A percentile compares a stretch with the other conserved stretches of the same genome.
phyloP scores from a whole-genome alignment of 768 basidiomycete species.

The Suillus subluteus region DNA sequence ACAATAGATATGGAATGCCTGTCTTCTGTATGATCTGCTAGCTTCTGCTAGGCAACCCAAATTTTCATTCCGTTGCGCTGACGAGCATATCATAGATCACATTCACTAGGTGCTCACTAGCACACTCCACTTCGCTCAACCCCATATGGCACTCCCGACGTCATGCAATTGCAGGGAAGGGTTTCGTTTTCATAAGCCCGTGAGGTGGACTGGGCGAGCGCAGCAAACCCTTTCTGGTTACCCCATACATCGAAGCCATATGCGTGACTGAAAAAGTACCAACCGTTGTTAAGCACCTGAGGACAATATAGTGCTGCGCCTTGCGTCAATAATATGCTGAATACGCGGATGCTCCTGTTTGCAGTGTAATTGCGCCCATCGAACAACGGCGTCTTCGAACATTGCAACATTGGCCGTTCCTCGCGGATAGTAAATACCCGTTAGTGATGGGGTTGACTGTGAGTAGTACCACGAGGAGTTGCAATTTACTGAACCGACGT shows the following conservation, averaged over 20 bases:
- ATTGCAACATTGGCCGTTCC: neutral
- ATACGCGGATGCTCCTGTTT: neutral
- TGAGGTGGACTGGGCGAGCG: neutral
- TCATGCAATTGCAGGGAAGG: neutral
- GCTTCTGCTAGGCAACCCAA: neutral
- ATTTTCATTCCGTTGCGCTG: neutral
- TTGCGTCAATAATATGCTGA: neutral
- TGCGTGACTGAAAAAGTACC: neutral
- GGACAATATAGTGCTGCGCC: neutral
- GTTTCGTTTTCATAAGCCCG: slow-evolving; percentile 6
- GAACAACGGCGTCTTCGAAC: slow-evolving; percentile 4
- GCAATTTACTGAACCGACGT: neutral
- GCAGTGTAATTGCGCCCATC: neutral
- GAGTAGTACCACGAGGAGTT: neutral
- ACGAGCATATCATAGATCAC: neutral
- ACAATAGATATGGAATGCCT: neutral
- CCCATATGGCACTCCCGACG: neutral
- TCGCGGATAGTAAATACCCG: neutral
- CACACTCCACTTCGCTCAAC: neutral
- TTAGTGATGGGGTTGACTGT: neutral
- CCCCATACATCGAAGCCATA: neutral
- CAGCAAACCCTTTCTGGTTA: neutral
- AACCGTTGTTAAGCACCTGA: neutral
- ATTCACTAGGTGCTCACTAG: neutral
- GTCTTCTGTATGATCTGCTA: neutral